These are phyloP conservation scores for Gracilaria domingensis DNA, from an alignment of 23 red algal species.

Conservation along the genomic window DNA sequence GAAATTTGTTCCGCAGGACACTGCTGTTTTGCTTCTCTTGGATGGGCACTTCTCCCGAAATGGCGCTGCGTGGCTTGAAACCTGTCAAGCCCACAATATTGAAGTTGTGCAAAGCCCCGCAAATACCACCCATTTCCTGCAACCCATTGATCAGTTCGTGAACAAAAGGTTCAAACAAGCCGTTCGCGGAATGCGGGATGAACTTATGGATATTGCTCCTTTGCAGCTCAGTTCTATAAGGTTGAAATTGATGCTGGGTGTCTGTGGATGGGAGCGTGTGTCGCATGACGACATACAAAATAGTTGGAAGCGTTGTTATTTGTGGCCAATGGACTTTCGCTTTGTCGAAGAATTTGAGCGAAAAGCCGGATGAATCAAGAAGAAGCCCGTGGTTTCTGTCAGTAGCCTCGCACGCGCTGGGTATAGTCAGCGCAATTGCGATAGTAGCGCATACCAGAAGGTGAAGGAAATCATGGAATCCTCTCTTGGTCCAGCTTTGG, in stretches of 20 bases:
- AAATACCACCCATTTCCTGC: constrained; percentile 19
- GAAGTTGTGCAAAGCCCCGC: neutral
- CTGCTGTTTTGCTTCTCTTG: no score
- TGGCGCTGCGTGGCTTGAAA: constrained; percentile 7
- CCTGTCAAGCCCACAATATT: neutral
- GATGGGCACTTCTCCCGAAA: constrained; percentile 21
- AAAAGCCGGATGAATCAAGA: neutral
- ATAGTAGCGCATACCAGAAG: no score
- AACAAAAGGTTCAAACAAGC: neutral
- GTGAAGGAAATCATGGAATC: no score
- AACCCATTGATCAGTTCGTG: no score
- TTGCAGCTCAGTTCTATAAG: neutral
- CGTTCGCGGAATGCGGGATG: neutral
- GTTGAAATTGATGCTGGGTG: neutral
- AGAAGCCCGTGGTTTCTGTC: no score
- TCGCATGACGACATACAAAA: neutral
- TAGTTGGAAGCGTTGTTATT: neutral
- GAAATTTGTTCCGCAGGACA: neutral
- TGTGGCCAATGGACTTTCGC: constrained; percentile 18
- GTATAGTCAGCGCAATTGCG: no score
- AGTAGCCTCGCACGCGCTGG: no score
- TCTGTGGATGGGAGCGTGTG: neutral
- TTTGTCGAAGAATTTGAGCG: neutral
- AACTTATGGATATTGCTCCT: neutral
- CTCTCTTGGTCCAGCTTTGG: no score